Percentiles rank a stretch among this genome's conserved stretches.
phyloP scores from a whole-genome alignment of 164 flowering plant genomes.

The Magnolia changhungtana region DNA sequence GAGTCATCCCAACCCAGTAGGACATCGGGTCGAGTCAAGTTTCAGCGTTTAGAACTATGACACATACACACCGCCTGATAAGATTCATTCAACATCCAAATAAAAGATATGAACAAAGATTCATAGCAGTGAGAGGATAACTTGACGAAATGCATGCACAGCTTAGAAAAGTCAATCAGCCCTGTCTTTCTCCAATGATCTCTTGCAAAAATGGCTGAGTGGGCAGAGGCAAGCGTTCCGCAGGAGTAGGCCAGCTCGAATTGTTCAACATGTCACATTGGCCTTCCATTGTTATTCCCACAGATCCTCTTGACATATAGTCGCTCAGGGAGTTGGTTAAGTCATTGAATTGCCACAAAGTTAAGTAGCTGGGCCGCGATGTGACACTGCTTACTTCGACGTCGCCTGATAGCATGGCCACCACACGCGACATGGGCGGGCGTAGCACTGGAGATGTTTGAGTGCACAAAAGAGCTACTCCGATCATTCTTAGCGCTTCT shows the following conservation, averaged over 20 bases:
- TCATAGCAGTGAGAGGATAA: too few relatives aligned
- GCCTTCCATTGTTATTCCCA: background rate
- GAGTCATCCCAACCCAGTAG: too few relatives aligned
- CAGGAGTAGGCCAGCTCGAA: background rate
- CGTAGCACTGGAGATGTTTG: conserved; percentile 43
- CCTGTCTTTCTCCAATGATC: conserved; percentile 17
- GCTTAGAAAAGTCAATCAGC: background rate
- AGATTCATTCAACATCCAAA: too few relatives aligned
- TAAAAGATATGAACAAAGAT: too few relatives aligned
- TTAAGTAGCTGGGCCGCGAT: conserved; percentile 37
- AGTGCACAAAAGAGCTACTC: conserved; percentile 48
- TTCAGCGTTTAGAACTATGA: too few relatives aligned
- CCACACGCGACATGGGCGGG: conserved; percentile 40
- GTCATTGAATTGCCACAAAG: conserved; percentile 37
- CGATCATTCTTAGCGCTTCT: conserved; percentile 34
- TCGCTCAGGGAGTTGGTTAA: conserved; percentile 17
- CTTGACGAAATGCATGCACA: background rate
- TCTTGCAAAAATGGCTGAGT: conserved; percentile 12
- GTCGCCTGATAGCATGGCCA: conserved; percentile 49
- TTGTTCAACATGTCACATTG: background rate
- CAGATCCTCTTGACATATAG: background rate
- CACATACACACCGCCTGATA: too few relatives aligned
- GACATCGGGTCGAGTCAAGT: too few relatives aligned
- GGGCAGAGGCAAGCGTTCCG: background rate
- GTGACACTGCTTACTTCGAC: conserved; percentile 30